These are phyloP conservation scores for Myriosclerotinia curreyana DNA, from an alignment of 2,329 filamentous ascomycete genomes.

Conservation along the genomic window DNA sequence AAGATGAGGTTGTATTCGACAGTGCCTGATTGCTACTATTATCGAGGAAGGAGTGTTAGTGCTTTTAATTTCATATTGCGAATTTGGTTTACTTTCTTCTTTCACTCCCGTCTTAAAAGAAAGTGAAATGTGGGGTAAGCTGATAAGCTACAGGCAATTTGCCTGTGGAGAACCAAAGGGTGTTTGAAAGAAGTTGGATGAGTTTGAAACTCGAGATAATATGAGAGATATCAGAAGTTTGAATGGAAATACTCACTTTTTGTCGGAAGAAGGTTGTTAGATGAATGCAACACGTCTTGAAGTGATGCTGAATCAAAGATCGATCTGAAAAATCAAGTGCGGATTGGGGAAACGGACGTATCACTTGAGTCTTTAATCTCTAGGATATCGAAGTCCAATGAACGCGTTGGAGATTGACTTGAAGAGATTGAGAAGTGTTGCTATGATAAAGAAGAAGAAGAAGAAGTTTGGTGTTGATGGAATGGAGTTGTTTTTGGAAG, in stretches of 20 bases:
- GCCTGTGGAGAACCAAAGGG: no score
- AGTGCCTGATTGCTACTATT: not conserved
- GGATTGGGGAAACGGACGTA: not conserved
- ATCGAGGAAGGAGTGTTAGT: not conserved
- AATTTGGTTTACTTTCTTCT: fast-evolving
- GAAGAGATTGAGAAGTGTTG: not conserved
- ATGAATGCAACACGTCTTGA: not conserved
- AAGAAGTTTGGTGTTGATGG: not conserved
- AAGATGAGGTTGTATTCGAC: not conserved
- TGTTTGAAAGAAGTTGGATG: not conserved
- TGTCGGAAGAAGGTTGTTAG: no score
- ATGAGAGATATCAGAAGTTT: not conserved
- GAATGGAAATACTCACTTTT: not conserved
- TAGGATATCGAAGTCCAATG: not conserved
- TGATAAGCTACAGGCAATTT: not conserved
- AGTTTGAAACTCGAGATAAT: not conserved
- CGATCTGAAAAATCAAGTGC: not conserved
- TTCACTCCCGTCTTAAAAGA: not conserved
- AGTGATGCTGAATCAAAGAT: not conserved
- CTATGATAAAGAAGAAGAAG: not conserved
- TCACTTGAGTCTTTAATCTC: not conserved
- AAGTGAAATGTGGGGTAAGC: not conserved
- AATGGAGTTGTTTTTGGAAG: slow-evolving; percentile 1
- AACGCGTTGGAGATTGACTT: not conserved
- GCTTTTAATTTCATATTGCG: not conserved